Evolutionary conservation across 257 asterid species (phyloP).

Genomic region (Datura wrightii): DNA sequence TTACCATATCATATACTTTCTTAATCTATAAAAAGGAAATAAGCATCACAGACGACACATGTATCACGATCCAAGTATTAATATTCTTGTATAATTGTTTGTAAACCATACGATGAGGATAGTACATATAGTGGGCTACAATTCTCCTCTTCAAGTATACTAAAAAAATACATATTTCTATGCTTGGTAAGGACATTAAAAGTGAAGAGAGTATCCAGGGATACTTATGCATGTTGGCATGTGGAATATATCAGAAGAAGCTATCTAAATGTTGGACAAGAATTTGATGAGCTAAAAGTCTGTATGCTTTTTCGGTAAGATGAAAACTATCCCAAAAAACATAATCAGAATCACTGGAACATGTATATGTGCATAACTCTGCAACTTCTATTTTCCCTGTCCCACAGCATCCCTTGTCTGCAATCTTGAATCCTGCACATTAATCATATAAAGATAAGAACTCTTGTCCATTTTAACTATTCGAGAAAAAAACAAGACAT

Average conservation of each 20-base stretch:
- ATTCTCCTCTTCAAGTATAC: background rate
- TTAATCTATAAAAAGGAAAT: background rate
- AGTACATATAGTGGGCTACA: background rate
- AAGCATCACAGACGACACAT: background rate
- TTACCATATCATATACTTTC: background rate
- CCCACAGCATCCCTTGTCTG: conserved; percentile 35
- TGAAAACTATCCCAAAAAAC: conserved; percentile 37
- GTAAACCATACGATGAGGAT: background rate
- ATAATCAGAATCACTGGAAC: conserved; percentile 31
- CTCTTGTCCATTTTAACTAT: background rate
- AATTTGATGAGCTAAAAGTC: background rate
- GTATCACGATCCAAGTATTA: background rate
- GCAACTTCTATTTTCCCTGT: conserved; percentile 31
- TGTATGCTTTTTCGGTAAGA: conserved; percentile 34
- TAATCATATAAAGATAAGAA: background rate
- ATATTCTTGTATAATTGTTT: background rate
- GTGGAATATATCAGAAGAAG: conserved; percentile 9
- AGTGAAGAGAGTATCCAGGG: background rate
- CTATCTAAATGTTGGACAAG: conserved; percentile 23
- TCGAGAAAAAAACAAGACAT: background rate
- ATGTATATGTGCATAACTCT: conserved; percentile 25
- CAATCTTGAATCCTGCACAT: conserved; percentile 27
- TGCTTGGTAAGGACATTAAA: background rate
- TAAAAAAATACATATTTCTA: background rate
- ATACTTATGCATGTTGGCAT: background rate